Conservation (phyloP, 73 alveolate species). For the Uronychia setigera region DNA sequence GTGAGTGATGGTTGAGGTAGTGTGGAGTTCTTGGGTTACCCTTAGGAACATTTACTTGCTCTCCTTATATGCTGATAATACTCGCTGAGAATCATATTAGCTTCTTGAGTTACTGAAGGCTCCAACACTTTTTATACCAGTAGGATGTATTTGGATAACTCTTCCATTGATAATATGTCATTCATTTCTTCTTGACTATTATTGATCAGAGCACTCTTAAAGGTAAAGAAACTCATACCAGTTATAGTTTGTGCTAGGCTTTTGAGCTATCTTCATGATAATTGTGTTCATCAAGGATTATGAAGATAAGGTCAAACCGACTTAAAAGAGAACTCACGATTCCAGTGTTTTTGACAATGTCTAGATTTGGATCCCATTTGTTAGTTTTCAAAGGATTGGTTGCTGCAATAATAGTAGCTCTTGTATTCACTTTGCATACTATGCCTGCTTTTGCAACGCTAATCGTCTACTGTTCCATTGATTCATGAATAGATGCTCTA, state of each 20-base stretch:
- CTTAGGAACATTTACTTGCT: no score
- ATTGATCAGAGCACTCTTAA: no score
- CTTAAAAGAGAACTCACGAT: conserved; percentile 78
- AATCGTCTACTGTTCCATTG: conserved; percentile 83
- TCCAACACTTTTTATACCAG: conserved; percentile 57
- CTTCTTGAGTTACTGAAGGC: conserved; percentile 78
- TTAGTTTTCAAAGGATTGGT: conserved; percentile 72
- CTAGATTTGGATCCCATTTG: conserved; percentile 59
- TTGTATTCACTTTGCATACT: conserved; percentile 74
- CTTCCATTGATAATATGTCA: conserved; percentile 46
- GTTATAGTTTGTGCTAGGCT: conserved; percentile 66
- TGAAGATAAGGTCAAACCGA: conserved; percentile 82
- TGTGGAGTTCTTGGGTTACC: neutral
- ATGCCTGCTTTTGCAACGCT: conserved; percentile 87
- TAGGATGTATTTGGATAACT: conserved; percentile 64
- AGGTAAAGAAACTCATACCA: no score
- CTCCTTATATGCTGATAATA: conserved; percentile 29
- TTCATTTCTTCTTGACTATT: conserved; percentile 57
- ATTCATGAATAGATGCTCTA: conserved; percentile 83
- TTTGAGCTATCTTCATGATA: conserved; percentile 70
- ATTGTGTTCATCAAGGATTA: conserved; percentile 70
- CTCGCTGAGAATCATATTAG: conserved; percentile 38
- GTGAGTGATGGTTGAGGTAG: neutral
- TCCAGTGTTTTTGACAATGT: conserved; percentile 67
- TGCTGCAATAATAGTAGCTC: conserved; percentile 91